A percentile compares a stretch with the other conserved stretches of the same genome.
Evolutionary conservation across 164 flowering plant species (phyloP).

Genomic region (Brasenia schreberi): DNA sequence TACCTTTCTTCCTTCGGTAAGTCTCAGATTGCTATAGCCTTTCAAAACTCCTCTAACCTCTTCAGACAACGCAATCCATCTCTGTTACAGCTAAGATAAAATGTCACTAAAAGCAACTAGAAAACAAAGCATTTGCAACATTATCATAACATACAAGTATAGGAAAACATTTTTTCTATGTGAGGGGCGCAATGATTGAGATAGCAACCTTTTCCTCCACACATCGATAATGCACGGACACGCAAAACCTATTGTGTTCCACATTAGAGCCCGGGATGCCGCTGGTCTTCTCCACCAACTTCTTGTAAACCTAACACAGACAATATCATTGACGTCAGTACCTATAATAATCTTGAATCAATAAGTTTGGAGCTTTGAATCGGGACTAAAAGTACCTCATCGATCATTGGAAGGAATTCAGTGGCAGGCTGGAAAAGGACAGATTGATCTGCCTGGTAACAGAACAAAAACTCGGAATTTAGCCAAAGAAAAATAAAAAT

Average conservation of each 20-base stretch:
- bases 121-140: too few species aligned
- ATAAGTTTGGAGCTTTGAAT: too few species aligned
- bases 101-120: background rate
- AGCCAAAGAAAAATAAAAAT: background rate
- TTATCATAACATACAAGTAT: too few species aligned
- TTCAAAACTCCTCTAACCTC: slow-evolving; percentile 48
- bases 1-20: slow-evolving; percentile 78
- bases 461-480: background rate
- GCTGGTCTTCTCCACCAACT: slow-evolving; percentile 54
- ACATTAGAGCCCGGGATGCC: slow-evolving; percentile 67
- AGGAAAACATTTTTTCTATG: too few species aligned
- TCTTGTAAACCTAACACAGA: slow-evolving; percentile 40
- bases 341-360: too few species aligned
- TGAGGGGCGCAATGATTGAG: background rate
- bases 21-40: slow-evolving; percentile 52
- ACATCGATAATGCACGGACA: slow-evolving; percentile 81
- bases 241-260: slow-evolving; percentile 87
- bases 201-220: slow-evolving; percentile 79
- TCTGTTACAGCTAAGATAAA: slow-evolving; percentile 20
- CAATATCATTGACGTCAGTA: too few species aligned
- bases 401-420: slow-evolving; percentile 14
- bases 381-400: slow-evolving; percentile 5
- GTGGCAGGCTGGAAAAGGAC: slow-evolving; percentile 13
- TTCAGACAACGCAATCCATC: slow-evolving; percentile 64
- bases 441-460: slow-evolving; percentile 4